Percentiles rank a stretch among this genome's conserved stretches.
Evolutionary conservation across 176 grass and related monocot species (phyloP).

Genomic region (Pharus latifolius): DNA sequence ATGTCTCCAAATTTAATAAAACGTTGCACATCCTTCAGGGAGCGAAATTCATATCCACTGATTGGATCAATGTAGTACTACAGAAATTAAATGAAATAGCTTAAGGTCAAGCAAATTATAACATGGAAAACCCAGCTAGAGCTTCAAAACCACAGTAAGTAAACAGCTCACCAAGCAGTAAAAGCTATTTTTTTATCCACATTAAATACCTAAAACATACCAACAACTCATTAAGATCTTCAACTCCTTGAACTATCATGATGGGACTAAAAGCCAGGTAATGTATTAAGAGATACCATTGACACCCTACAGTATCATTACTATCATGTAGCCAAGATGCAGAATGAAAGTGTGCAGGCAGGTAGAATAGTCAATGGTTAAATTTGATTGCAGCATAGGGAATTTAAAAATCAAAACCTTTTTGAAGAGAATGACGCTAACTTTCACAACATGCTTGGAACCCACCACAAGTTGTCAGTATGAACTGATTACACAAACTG

Average conservation of each 20-base stretch:
- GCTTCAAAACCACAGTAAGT: background rate
- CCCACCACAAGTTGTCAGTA: background rate
- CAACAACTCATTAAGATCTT: background rate
- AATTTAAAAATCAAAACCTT: background rate
- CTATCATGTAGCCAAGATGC: background rate
- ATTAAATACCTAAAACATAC: background rate
- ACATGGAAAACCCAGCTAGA: background rate
- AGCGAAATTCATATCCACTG: constrained; percentile 71
- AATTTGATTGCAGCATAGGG: background rate
- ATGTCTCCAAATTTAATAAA: constrained; percentile 56
- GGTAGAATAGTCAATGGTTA: background rate
- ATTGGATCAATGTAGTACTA: constrained; percentile 68
- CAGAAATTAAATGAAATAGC: constrained; percentile 20
- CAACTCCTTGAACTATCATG: background rate
- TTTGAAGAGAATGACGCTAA: background rate
- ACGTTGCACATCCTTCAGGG: constrained; percentile 55
- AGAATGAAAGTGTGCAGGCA: background rate
- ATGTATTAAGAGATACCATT: background rate
- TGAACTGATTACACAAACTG: background rate
- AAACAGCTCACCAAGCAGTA: background rate
- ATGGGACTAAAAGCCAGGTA: background rate
- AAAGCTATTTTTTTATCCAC: background rate
- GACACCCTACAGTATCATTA: background rate
- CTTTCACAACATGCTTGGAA: background rate
- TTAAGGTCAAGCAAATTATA: background rate